A percentile compares a stretch with the other conserved stretches of the same genome.
Evolutionary conservation across 2,329 filamentous ascomycete species (phyloP).

Genomic region (Dactylellina cionopaga): DNA sequence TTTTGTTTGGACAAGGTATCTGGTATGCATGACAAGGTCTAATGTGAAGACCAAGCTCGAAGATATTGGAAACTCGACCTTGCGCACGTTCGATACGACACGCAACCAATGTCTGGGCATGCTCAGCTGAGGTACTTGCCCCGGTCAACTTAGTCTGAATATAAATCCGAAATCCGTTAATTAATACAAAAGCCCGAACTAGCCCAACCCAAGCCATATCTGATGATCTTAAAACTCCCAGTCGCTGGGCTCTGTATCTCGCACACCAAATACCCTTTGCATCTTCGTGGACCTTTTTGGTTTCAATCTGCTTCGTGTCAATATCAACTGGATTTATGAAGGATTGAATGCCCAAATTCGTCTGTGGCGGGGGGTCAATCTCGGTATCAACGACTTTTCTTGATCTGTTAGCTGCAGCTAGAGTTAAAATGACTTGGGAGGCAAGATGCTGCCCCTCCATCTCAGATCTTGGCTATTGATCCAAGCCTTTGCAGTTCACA

Average conservation of each 20-base stretch:
- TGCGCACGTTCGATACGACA: conserved; percentile 40
- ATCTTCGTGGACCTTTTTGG: conserved; percentile 13
- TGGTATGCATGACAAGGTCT: conserved; percentile 37
- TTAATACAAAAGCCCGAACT: conserved; percentile 19
- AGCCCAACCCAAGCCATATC: conserved; percentile 38
- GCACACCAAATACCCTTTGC: conserved; percentile 17
- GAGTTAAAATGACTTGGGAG: background rate
- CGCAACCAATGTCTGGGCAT: conserved; percentile 33
- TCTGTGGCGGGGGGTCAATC: background rate
- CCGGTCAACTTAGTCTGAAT: conserved; percentile 44
- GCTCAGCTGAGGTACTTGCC: conserved; percentile 31
- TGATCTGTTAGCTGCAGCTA: conserved; percentile 6
- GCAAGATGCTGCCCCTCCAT: conserved; percentile 37
- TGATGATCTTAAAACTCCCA: conserved; percentile 50
- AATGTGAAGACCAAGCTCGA: conserved; percentile 9
- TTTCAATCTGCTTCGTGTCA: conserved; percentile 11
- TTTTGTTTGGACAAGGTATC: conserved; percentile 39
- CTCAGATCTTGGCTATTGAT: conserved; percentile 14
- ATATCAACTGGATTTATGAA: background rate
- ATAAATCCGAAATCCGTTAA: conserved; percentile 52
- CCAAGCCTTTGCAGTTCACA: conserved; percentile 28
- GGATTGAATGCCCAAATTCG: conserved; percentile 1
- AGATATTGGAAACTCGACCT: conserved; percentile 30
- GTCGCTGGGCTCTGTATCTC: conserved; percentile 39
- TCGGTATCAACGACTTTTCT: conserved; percentile 11